phyloP scores from a whole-genome alignment of 2,329 filamentous ascomycete species.

The Talaromyces piceae region DNA sequence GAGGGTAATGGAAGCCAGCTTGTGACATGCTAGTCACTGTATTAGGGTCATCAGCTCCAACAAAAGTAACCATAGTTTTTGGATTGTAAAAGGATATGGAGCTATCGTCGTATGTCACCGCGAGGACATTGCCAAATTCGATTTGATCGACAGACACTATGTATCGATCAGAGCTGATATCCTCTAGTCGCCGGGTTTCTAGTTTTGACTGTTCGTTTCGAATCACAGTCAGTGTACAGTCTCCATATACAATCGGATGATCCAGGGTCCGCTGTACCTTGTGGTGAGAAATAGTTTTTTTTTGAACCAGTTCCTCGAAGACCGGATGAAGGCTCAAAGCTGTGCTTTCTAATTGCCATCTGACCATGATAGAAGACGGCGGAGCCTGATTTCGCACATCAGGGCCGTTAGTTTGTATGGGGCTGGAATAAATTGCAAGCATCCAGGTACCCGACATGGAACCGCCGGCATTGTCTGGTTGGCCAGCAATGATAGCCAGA shows the following conservation, averaged over 20 bases:
- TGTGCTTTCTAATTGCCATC: constrained; percentile 69
- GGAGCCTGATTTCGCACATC: constrained; percentile 54
- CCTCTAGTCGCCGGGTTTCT: constrained; percentile 57
- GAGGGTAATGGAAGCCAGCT: constrained; percentile 65
- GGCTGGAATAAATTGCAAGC: constrained; percentile 63
- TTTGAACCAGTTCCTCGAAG: constrained; percentile 66
- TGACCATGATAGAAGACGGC: constrained; percentile 65
- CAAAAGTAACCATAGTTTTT: constrained; percentile 61
- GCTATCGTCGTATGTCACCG: constrained; percentile 71
- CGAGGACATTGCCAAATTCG: constrained; percentile 64
- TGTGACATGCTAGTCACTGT: constrained; percentile 65
- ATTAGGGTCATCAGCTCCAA: constrained; percentile 55
- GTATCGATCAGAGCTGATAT: constrained; percentile 62
- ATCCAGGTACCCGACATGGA: constrained; percentile 56
- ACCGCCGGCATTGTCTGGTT: constrained; percentile 50
- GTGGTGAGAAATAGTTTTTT: constrained; percentile 48
- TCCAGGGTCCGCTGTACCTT: constrained; percentile 25
- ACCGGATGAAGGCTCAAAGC: constrained; percentile 62
- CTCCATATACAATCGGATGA: neutral
- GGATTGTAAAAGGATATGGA: constrained; percentile 74
- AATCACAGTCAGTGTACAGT: constrained; percentile 1
- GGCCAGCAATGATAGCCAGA: constrained; percentile 63
- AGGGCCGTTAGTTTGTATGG: constrained; percentile 43
- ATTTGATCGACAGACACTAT: constrained; percentile 61
- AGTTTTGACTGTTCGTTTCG: constrained; percentile 45